Evolutionary conservation across 257 asterid species (phyloP), one percentile per base, ranked within the genome.

Genomic region (Paraleonurus japonicus): DNA sequence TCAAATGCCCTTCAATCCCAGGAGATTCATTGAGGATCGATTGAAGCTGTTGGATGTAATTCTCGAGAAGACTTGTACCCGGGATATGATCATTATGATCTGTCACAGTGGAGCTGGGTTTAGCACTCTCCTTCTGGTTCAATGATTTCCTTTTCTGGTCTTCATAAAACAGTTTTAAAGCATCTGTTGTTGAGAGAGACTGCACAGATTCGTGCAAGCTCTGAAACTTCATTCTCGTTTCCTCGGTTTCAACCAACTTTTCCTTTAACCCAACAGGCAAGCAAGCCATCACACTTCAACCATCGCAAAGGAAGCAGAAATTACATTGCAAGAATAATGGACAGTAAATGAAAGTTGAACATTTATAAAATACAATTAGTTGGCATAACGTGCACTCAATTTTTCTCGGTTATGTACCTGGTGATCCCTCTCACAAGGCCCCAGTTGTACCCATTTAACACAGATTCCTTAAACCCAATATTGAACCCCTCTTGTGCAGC

Each of bases 401-500:
- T 23, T 0, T 11, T 61, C 39, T n/a, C 4, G 35, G n/a, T 6
- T 37, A 37, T 70, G 73, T 79, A 90, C 97, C 97, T 84, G 59
- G 92, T 86, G 68, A 90, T 64, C 39, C 98, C 98, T 84, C 91
- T 81, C 66, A 85, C 86, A 63, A 72, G 65, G 47, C 98, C 98
- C 92, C 90, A 88, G 23, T 76, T 87, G 81, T 82, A 83, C 10
- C 98, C 97, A 17, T 65, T 62, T 60, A 71, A 78, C 19, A 88
- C 89, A 23, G 96, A 94, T 57, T 82, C 85, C 72, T 74, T 84
- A 57, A 91, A 91, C 33, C 97, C 99, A 10, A 76, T 73, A 80
- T 87, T 86, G 78, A 94, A 94, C 26, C 99, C 97, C 50, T 88
- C 91, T 68, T 94, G 98, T 10, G 85, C 89, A 23, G 96, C 86